A percentile compares a stretch with the other conserved stretches of the same genome.
Evolutionary conservation across 352 stramenopile genomes (phyloP).

Genomic region (Pythium sp.): DNA sequence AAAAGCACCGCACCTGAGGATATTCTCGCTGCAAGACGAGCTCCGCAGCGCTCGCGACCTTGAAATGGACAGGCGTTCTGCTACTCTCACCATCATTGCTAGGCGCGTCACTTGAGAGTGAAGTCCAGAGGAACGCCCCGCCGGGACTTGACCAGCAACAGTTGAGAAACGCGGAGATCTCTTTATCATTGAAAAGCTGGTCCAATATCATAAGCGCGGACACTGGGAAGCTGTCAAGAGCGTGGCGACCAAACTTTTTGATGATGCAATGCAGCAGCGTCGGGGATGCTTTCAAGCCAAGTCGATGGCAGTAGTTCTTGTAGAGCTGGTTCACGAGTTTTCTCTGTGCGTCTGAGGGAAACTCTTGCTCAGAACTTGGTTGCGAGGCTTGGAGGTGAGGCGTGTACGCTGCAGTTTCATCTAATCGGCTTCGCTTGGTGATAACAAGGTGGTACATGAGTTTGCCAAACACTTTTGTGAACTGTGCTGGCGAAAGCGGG

Average conservation of each 20-base stretch:
- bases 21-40: constrained; percentile 45
- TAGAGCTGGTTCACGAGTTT: constrained; percentile 69
- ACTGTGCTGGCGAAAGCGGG: not conserved
- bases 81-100: not conserved
- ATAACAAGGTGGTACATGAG: constrained; percentile 34
- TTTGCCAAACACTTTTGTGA: constrained; percentile 31
- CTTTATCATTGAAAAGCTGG: constrained; percentile 26
- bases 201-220: constrained; percentile 59
- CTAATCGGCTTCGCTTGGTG: constrained; percentile 37
- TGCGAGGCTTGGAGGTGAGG: not conserved
- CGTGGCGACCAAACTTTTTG: constrained; percentile 44
- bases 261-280: constrained; percentile 51
- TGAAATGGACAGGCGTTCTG: not conserved
- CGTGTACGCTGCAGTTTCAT: not conserved
- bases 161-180: constrained; percentile 35
- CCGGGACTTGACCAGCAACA: constrained; percentile 25
- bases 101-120: not conserved
- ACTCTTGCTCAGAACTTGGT: not conserved
- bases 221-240: constrained; percentile 50
- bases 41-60: constrained; percentile 41
- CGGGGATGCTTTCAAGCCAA: constrained; percentile 38
- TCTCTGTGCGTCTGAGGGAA: constrained; percentile 34
- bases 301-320: constrained; percentile 43
- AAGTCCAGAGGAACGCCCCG: constrained; percentile 39
- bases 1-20: constrained; percentile 34